phyloP scores from a whole-genome alignment of 768 basidiomycete genomes.

The Strobilomyces echinocephalus region DNA sequence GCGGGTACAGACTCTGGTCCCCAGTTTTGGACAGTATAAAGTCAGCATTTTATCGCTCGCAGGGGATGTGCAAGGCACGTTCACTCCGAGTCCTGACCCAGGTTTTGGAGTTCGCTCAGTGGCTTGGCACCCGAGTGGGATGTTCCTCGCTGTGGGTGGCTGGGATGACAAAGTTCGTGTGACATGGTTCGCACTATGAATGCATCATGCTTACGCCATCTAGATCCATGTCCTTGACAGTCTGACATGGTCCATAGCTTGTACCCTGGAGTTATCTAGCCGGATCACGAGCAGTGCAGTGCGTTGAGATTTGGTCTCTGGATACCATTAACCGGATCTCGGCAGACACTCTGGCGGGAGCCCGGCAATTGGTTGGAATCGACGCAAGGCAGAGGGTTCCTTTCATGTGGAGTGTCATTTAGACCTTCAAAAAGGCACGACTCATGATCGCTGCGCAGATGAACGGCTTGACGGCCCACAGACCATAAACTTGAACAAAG shows the following conservation, averaged over 20 bases:
- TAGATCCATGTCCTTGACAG: conserved; percentile 75
- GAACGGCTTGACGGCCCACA: conserved; percentile 59
- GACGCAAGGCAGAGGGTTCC: conserved; percentile 79
- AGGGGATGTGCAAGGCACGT: conserved; percentile 60
- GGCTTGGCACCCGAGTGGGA: conserved; percentile 83
- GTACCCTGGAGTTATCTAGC: conserved; percentile 56
- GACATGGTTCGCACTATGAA: background rate
- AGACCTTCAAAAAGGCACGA: background rate
- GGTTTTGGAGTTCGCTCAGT: conserved; percentile 78
- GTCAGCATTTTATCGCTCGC: conserved; percentile 63
- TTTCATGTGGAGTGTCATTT: conserved; percentile 61
- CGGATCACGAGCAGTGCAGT: conserved; percentile 57
- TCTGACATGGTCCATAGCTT: conserved; percentile 67
- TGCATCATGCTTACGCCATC: background rate
- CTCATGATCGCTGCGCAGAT: conserved; percentile 38
- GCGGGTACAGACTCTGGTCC: background rate
- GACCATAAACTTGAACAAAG: conserved; percentile 43
- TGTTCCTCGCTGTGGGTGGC: conserved; percentile 76
- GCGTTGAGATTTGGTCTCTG: conserved; percentile 24
- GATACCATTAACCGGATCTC: background rate
- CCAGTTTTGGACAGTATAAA: conserved; percentile 54
- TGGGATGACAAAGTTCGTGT: conserved; percentile 79
- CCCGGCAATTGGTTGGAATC: conserved; percentile 79
- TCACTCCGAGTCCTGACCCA: conserved; percentile 70
- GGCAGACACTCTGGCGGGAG: conserved; percentile 80